Conservation (phyloP, 2,329 filamentous ascomycete genomes). For the Geoglossum cookeanum region DNA sequence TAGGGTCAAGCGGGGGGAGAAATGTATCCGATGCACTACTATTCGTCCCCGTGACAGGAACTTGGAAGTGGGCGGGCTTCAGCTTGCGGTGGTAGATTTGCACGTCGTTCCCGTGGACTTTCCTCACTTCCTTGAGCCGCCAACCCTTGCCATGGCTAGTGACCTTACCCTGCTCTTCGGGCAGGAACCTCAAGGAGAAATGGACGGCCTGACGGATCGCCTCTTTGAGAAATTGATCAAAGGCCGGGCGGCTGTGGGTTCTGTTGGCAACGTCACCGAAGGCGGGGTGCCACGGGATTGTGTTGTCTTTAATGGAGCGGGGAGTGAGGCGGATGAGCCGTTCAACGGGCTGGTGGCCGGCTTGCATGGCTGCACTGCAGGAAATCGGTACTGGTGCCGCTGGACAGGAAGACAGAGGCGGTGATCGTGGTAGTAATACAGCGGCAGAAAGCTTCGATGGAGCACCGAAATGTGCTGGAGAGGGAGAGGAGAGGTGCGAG, state of each 20-base stretch:
- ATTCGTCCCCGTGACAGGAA: background rate
- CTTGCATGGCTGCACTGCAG: background rate
- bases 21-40: conserved; percentile 4
- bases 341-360: background rate
- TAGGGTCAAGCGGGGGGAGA: background rate
- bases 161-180: background rate
- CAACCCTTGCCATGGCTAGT: background rate
- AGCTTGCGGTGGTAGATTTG: background rate
- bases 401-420: background rate
- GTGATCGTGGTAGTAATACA: no score
- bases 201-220: background rate
- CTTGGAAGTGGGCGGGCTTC: background rate
- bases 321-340: background rate
- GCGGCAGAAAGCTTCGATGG: no score
- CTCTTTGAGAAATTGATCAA: background rate
- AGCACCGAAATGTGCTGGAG: no score
- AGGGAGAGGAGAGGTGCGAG: no score
- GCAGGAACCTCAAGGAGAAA: background rate
- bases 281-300: background rate
- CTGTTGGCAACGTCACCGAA: background rate
- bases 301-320: background rate
- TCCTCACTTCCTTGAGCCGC: background rate
- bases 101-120: background rate
- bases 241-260: background rate
- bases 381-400: no score